phyloP scores from a whole-genome alignment of 768 basidiomycete species.

The Paxillus ammoniavirescens region DNA sequence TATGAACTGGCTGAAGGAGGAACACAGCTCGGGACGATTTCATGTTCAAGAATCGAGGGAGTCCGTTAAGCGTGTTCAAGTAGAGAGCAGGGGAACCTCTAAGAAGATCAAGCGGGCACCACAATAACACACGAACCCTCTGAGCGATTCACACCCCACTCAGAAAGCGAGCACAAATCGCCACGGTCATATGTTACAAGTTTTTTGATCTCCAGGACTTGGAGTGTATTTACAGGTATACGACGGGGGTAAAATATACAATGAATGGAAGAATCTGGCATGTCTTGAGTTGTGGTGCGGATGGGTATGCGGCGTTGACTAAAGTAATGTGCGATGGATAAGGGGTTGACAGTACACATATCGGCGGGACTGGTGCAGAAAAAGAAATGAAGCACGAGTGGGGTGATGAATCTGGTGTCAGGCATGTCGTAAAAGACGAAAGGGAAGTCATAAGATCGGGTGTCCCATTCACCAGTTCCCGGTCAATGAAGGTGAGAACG shows the following conservation, averaged over 20 bases:
- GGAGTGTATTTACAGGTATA: constrained; percentile 1
- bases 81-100: constrained; percentile 13
- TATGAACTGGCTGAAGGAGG: constrained; percentile 61
- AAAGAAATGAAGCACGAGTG: not conserved
- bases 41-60: constrained; percentile 25
- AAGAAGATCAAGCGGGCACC: constrained; percentile 33
- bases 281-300: not conserved
- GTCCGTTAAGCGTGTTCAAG: constrained; percentile 25
- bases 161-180: not conserved
- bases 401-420: not conserved
- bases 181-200: constrained; percentile 1
- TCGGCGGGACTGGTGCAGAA: not conserved
- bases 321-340: not conserved
- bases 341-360: constrained; percentile 1
- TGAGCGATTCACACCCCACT: not conserved
- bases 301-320: not conserved
- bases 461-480: constrained; percentile 14
- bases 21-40: constrained; percentile 49
- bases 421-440: not conserved
- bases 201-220: not conserved
- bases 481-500: constrained; percentile 3
- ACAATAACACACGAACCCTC: not conserved
- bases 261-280: constrained; percentile 8
- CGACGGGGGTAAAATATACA: constrained; percentile 21
- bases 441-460: not conserved